Base-by-base conservation (phyloP, 2,329 filamentous ascomycete genomes). In the Penicillium sp. region DNA sequence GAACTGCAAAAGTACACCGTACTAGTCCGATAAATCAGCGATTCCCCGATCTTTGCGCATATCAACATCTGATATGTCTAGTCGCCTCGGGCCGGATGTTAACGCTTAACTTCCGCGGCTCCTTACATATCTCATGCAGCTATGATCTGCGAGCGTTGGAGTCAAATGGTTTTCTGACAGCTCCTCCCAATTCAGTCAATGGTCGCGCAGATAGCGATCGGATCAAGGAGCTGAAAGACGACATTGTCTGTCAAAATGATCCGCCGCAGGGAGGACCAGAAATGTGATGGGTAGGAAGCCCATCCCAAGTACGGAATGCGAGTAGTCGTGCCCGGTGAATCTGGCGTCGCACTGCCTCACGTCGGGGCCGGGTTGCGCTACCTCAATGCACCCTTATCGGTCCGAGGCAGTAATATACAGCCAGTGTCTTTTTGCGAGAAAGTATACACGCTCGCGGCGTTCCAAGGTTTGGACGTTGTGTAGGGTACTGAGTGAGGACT, bases 91-190 rank as follows among this genome's bases (percentile, higher is more conserved):
- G 46, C 69, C 13, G 52, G 67, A 81, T 56, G 79, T 82, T 54
- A 82, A 87, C 64, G 89, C 90, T 66, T 62, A 63, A 86, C 86
- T 46, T 95, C 2, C 91, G 90, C 58, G 89, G 83, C 56, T 91
- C 71, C 78, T 83, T 84, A 1, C 80, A 86, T 68, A 81, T 90
- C 65, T 87, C 84, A 34, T 82, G 83, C 56, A 81, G 8, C 83
- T 86, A 61, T 86, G 86, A 43, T 89, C 85, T 0, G 79, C 81
- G 27, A 86, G 81, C 48, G 90, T 91, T 70, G 71, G 90, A 40
- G 81, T 83, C 14, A 89, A 88, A 65, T 74, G 91, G 4, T 81
- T 18, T 18, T 14, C 13, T 42, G 82, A 11, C 67, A 71, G 8
- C 49, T 68, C n/a, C 47, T 61, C 6, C 58, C 50, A 3, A 51